These are phyloP conservation scores for Salvia splendens DNA, from an alignment of 257 asterid species.

Conservation along the genomic window DNA sequence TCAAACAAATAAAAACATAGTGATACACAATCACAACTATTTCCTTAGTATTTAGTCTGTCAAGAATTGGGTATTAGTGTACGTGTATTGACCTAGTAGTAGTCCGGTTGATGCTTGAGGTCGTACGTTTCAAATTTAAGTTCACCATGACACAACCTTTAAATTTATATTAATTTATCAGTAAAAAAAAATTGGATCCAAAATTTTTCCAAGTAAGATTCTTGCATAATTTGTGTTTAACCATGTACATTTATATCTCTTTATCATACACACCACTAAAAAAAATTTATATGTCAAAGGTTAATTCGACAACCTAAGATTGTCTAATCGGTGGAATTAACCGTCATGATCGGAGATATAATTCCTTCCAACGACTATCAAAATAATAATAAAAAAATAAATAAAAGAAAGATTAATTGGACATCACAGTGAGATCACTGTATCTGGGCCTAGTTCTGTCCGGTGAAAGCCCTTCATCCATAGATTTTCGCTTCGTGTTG, in stretches of 20 bases:
- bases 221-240: slow-evolving; percentile 16
- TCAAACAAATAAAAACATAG: neutral
- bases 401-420: slow-evolving; percentile 20
- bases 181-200: slow-evolving; percentile 23
- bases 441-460: slow-evolving; percentile 66
- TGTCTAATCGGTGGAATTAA: no score
- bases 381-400: neutral
- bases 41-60: no score
- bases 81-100: no score
- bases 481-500: slow-evolving; percentile 61
- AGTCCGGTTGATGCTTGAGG: no score
- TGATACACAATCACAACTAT: neutral
- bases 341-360: no score
- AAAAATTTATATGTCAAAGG: no score
- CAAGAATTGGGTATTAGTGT: no score
- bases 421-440: slow-evolving; percentile 50
- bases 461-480: slow-evolving; percentile 64
- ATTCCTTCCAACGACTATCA: neutral
- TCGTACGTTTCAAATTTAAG: no score
- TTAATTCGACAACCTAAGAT: no score
- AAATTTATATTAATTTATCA: no score
- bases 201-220: slow-evolving; percentile 20
- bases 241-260: slow-evolving; percentile 23
- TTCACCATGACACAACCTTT: no score
- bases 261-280: neutral